Conservation (phyloP, 2,329 filamentous ascomycete genomes). For the Tolypocladium endophyticum region DNA sequence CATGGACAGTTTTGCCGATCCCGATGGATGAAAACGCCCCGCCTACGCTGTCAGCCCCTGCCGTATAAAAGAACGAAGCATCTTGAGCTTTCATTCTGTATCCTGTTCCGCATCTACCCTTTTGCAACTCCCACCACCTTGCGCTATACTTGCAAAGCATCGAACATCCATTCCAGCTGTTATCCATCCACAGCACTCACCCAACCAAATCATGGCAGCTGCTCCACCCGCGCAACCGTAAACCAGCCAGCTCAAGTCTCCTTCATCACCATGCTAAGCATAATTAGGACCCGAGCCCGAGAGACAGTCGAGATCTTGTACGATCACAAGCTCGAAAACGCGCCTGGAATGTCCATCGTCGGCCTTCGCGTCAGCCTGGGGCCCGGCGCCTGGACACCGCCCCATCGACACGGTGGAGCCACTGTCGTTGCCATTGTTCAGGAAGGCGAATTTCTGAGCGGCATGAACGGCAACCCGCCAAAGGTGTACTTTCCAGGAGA, state of each 20-base stretch:
- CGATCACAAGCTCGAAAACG: slow-evolving; percentile 24
- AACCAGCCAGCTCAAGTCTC: not conserved
- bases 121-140: too few relatives aligned
- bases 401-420: slow-evolving; percentile 34
- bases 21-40: too few relatives aligned
- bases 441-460: slow-evolving; percentile 28
- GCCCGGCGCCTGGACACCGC: slow-evolving; percentile 26
- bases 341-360: slow-evolving; percentile 28
- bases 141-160: too few relatives aligned
- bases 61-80: too few relatives aligned
- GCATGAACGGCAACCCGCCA: slow-evolving; percentile 37
- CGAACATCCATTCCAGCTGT: too few relatives aligned
- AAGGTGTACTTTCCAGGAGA: slow-evolving; percentile 23
- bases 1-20: too few relatives aligned
- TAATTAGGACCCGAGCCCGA: slow-evolving; percentile 2
- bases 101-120: too few relatives aligned
- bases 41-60: too few relatives aligned
- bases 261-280: not conserved
- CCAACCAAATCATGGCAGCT: not conserved
- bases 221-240: not conserved
- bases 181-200: too few relatives aligned
- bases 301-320: slow-evolving; percentile 4
- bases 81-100: too few relatives aligned
- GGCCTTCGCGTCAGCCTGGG: slow-evolving; percentile 24
- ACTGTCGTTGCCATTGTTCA: slow-evolving; percentile 28